Evolutionary conservation across 306 rosid species (phyloP).

Genomic region (Dicorynia guianensis): DNA sequence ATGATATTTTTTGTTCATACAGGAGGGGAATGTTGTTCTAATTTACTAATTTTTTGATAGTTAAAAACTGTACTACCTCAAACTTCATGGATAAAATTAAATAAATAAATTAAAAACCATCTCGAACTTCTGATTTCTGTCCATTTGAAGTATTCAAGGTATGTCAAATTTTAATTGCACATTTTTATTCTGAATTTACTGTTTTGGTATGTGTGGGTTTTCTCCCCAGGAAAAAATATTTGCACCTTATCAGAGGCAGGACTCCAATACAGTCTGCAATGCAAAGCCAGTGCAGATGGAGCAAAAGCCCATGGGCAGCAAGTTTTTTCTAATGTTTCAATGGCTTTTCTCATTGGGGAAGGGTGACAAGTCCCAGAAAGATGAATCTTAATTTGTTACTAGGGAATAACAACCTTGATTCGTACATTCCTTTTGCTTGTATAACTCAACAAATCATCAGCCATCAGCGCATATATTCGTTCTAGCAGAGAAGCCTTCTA

Average conservation of each 20-base stretch:
- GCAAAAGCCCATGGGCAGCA: constrained; percentile 49
- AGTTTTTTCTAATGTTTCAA: constrained; percentile 55
- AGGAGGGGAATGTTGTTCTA: no score
- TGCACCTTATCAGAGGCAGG: constrained; percentile 73
- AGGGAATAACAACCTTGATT: constrained; percentile 29
- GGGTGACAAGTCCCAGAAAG: constrained; percentile 54
- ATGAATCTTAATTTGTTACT: constrained; percentile 68
- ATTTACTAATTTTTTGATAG: no score
- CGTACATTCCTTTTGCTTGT: constrained; percentile 36
- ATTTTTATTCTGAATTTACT: constrained; percentile 2
- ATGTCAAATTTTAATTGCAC: constrained; percentile 26
- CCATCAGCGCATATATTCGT: constrained; percentile 37
- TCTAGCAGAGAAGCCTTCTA: constrained; percentile 41
- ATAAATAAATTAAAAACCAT: no score
- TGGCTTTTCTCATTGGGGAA: constrained; percentile 57
- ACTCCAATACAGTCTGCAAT: constrained; percentile 61
- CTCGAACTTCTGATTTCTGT: constrained; percentile 77
- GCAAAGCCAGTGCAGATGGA: constrained; percentile 38
- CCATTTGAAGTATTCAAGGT: constrained; percentile 85
- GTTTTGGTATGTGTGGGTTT: constrained; percentile 7
- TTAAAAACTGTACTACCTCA: no score
- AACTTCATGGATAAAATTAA: no score
- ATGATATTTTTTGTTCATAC: no score
- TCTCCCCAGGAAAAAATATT: constrained; percentile 67
- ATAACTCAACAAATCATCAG: constrained; percentile 47